Evolutionary conservation across 2,329 filamentous ascomycete genomes (phyloP), one percentile per base, ranked within the genome.

Genomic region (Trichoderma koningii): DNA sequence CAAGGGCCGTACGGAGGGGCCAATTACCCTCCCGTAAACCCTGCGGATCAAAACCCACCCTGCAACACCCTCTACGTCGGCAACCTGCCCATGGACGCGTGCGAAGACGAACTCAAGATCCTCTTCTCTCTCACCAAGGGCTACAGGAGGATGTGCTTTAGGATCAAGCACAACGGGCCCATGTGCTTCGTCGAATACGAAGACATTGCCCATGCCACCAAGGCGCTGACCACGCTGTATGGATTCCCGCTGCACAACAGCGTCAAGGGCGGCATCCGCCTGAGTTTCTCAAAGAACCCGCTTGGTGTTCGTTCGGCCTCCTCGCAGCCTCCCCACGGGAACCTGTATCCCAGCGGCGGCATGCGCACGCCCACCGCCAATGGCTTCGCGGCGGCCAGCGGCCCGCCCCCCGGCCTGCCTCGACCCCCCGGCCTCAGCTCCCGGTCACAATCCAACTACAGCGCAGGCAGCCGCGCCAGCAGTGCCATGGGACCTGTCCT

Each of bases 111-210:
- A 76, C 85, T 99, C 64, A 98, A 98, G 78, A 87, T 90, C 23
- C 85, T 97, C 73, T 99, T 99, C 74, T 93, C 90, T 28, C 94
- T 93, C 77, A 92, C 96, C 76, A 89, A 93, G 55, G 95, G 95
- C 3, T 99, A 97, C 81, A 98, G 96, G 79, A 86, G 95, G 30
- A 87, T 99, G 7, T 97, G 93, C 74, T 97, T 97, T 82, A 87
- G 94, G 41, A 96, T 93, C 62, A 98, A 98, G 80, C 87, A 91
- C 69, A 97, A 97, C 71, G 94, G 94, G 0, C 94, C 94, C 2
- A 98, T 98, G 93, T 98, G 95, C 75, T 98, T 98, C 76, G 95
- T 99, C 44, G 95, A 99, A 76, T 99, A 98, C 71, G 94, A 98
- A 73, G 93, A 97, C 72, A 85, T 96, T 12, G 90, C 91, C 1